Conservation (phyloP, 306 rosid genomes). For the Lathyrus tuberosus region DNA sequence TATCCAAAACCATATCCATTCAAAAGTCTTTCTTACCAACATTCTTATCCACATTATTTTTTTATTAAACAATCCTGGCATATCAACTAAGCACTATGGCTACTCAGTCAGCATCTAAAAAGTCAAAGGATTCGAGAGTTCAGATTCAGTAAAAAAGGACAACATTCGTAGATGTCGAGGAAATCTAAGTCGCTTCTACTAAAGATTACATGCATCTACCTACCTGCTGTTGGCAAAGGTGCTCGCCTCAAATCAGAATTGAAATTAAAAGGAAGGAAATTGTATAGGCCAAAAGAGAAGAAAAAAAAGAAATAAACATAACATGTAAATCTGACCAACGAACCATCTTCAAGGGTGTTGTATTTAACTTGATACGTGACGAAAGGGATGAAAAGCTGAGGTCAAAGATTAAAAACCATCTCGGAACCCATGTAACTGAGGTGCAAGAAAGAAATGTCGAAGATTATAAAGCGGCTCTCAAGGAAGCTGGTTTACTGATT, state of each 20-base stretch:
- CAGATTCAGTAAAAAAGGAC: slow-evolving; percentile 43
- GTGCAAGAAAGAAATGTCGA: too few relatives aligned
- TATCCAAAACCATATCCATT: too few relatives aligned
- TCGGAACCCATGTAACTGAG: too few relatives aligned
- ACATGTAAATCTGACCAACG: slow-evolving; percentile 36
- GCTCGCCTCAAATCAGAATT: slow-evolving; percentile 37
- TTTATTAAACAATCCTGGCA: too few relatives aligned
- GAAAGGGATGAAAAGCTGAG: too few relatives aligned
- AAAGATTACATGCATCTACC: slow-evolving; percentile 40
- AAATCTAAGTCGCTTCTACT: slow-evolving; percentile 40
- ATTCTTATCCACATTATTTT: too few relatives aligned
- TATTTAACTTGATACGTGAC: too few relatives aligned
- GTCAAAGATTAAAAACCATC: too few relatives aligned
- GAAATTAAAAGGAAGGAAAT: background rate
- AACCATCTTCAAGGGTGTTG: too few relatives aligned
- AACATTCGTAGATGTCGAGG: slow-evolving; percentile 35
- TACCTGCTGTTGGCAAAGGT: slow-evolving; percentile 45
- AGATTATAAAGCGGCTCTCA: too few relatives aligned
- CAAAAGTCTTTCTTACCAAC: too few relatives aligned
- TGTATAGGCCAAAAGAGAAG: slow-evolving; percentile 18
- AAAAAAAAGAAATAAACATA: background rate
- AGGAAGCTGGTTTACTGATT: too few relatives aligned
- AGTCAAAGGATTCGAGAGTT: slow-evolving; percentile 33
- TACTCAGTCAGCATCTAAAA: slow-evolving; percentile 27
- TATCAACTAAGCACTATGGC: background rate